Evolutionary conservation across 2,329 filamentous ascomycete genomes (phyloP), one percentile per base, ranked within the genome.

Genomic region (Colletotrichum cereale): DNA sequence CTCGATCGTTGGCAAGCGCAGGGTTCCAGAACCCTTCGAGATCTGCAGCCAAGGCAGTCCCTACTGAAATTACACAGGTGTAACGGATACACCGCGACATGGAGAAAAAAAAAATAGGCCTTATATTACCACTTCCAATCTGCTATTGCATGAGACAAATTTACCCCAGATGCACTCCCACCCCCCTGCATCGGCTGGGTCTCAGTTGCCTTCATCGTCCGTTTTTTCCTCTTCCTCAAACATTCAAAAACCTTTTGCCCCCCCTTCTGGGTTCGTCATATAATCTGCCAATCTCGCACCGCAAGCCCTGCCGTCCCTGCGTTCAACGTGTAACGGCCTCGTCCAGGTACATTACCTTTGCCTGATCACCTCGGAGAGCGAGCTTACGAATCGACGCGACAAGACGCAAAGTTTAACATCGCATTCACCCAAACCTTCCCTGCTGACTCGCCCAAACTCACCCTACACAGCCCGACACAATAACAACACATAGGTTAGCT

Each of bases 331-430:
- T n/a, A n/a, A n/a, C n/a, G n/a, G n/a, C n/a, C n/a, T n/a, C n/a
- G n/a, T n/a, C n/a, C n/a, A n/a, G n/a, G n/a, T n/a, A n/a, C n/a
- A n/a, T n/a, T n/a, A n/a, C n/a, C n/a, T n/a, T n/a, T n/a, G n/a
- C n/a, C n/a, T n/a, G n/a, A 24, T 16, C 7, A 44, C 42, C n/a
- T 44, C 14, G 8, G 47, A 21, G 21, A n/a, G 6, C 40, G 29
- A 67, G 63, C 40, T 57, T 62, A 71, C 67, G 63, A 67, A 42
- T 71, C 63, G 34, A 50, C 47, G 67, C 67, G 44, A 62, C 63
- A 67, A 38, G 29, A 52, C 50, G n/a, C 50, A 62, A 71, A 67
- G 67, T 67, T 50, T 71, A 71, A 62, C 52, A 47, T 60, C 52
- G 34, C n/a, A 36, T n/a, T 31, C 29, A 29, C 53, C 8, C 50